Evolutionary conservation across 495 filamentous ascomycete genomes (phyloP), one percentile per base, ranked within the genome.

Genomic region (Staphylotrichum longicolle): DNA sequence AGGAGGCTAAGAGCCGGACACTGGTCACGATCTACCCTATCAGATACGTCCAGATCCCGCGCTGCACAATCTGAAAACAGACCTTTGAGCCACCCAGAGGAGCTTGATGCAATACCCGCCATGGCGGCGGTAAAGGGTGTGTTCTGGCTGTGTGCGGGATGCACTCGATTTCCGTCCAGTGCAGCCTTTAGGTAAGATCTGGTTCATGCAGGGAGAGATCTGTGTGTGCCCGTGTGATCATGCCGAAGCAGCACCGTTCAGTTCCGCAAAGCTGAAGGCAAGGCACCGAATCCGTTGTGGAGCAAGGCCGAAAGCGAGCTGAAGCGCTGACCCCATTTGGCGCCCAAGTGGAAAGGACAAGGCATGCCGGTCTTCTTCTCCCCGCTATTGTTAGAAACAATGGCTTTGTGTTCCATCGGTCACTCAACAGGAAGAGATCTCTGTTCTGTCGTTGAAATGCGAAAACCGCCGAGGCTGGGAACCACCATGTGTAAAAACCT

Each of bases 121-220:
- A 9, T 5, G n/a, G 2, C 50, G 58, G 33, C 58, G 50, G 58
- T 27, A 54, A 40, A 9, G 49, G 10, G 7, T n/a, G 11, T 33
- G 47, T 27, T 57, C 40, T 58, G 49, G 47, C 37, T 9, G 35
- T 53, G 7, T 20, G 34, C 34, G 32, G 11, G 11, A 6, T 27
- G 50, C 35, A 48, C 34, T 15, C 39, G 14, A 14, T 33, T 27
- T 53, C 11, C 14, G 44, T 35, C 15, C n/a, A 54, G 41, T 27
- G 14, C 35, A 27, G 20, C 20, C 20, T 27, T 27, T 27, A 27
- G 20, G 20, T 27, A 27, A 44, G 61, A 59, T 60, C 57, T 60
- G 37, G 41, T 35, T 55, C 62, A 44, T 64, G 62, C 51, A 56
- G 50, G 7, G 55, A 44, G 57, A 20, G 46, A 58, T 59, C 60